Conservation (phyloP, 2,329 filamentous ascomycete genomes). For the Monilinia fructigena region DNA sequence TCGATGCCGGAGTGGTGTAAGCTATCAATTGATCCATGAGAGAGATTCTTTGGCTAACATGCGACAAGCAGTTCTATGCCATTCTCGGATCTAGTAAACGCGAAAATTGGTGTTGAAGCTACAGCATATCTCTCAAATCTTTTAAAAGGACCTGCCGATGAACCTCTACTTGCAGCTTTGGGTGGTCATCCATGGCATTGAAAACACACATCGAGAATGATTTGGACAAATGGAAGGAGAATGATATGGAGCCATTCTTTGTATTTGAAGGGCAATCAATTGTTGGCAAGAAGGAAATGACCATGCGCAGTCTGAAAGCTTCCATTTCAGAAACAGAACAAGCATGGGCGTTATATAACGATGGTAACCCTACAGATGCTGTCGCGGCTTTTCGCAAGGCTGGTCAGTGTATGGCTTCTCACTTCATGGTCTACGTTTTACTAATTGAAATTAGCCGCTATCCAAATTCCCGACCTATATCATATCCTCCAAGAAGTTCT, state of each 20-base stretch:
- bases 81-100: conserved; percentile 69
- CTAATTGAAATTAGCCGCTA: conserved; percentile 58
- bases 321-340: conserved; percentile 70
- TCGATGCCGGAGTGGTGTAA: conserved; percentile 14
- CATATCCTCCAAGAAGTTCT: conserved; percentile 75
- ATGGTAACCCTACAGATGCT: conserved; percentile 73
- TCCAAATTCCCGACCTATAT: conserved; percentile 69
- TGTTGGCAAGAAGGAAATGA: conserved; percentile 69
- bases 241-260: conserved; percentile 77
- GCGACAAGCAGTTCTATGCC: conserved; percentile 44
- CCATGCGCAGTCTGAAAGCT: conserved; percentile 60
- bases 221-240: conserved; percentile 67
- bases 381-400: conserved; percentile 84
- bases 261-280: conserved; percentile 88
- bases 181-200: conserved; percentile 80
- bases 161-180: conserved; percentile 85
- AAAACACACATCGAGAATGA: conserved; percentile 73
- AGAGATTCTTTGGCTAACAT: conserved; percentile 6
- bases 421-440: conserved; percentile 15
- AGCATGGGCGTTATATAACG: conserved; percentile 86
- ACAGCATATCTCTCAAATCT: conserved; percentile 82
- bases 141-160: conserved; percentile 69
- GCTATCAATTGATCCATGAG: neutral
- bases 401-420: conserved; percentile 50
- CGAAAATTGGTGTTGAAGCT: conserved; percentile 81